These are phyloP conservation scores for Penicillium cataractarum DNA, from an alignment of 495 filamentous ascomycete genomes.

Conservation along the genomic window DNA sequence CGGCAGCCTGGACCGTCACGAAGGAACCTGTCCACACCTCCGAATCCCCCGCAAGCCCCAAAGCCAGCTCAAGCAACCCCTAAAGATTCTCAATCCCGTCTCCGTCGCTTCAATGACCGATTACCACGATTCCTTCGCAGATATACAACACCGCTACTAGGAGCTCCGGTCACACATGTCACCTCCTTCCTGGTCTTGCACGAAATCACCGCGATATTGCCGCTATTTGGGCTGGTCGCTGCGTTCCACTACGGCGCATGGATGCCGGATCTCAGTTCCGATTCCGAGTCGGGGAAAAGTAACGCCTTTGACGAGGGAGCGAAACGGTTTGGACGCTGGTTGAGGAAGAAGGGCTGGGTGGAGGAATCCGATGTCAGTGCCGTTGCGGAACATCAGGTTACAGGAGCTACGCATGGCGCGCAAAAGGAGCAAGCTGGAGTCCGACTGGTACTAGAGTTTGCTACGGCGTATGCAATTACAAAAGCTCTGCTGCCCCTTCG, in stretches of 20 bases:
- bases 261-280: slow-evolving; percentile 59
- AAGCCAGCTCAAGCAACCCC: slow-evolving; percentile 19
- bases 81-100: slow-evolving; percentile 47
- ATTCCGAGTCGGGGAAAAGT: slow-evolving; percentile 50
- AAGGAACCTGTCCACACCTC: slow-evolving; percentile 33
- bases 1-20: slow-evolving; percentile 16
- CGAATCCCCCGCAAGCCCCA: slow-evolving; percentile 19
- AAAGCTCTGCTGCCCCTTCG: slow-evolving; percentile 81
- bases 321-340: slow-evolving; percentile 59
- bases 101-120: slow-evolving; percentile 62
- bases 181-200: slow-evolving; percentile 88
- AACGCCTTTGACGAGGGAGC: slow-evolving; percentile 54
- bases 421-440: slow-evolving; percentile 40
- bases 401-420: not conserved
- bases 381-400: slow-evolving; percentile 31
- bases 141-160: slow-evolving; percentile 68
- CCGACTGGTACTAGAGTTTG: slow-evolving; percentile 67
- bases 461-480: slow-evolving; percentile 84
- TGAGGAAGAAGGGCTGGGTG: slow-evolving; percentile 65
- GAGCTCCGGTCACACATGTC: slow-evolving; percentile 80
- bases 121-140: slow-evolving; percentile 62
- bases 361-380: slow-evolving; percentile 46
- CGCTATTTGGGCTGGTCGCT: slow-evolving; percentile 73
- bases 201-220: slow-evolving; percentile 84
- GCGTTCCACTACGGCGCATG: slow-evolving; percentile 75